Conservation (phyloP, 139 green algal species). For the Chlorella sp. region DNA sequence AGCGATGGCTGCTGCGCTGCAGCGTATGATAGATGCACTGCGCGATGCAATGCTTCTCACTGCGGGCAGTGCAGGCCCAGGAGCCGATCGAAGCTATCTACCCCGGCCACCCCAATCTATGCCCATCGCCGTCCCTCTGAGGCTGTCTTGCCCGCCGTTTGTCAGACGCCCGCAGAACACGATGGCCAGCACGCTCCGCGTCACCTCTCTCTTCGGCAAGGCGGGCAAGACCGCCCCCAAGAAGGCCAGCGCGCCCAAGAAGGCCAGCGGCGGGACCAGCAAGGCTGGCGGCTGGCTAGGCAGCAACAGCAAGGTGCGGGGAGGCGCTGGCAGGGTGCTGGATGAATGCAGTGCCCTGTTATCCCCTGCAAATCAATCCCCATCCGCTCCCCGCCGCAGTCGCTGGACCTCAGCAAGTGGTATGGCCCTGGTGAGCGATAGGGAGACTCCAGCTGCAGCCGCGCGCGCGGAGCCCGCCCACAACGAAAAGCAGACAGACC, state of each 20-base stretch:
- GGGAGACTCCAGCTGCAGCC: not conserved
- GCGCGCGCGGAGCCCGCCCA: not conserved
- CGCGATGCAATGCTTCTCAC: too few species aligned
- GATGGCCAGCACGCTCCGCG: not conserved
- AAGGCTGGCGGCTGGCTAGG: conserved; percentile 69
- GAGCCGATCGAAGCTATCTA: too few species aligned
- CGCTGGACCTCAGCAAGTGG: too few species aligned
- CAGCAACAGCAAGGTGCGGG: conserved; percentile 81
- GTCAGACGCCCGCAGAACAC: too few species aligned
- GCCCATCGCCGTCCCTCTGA: too few species aligned
- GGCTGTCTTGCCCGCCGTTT: too few species aligned
- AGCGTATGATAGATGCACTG: too few species aligned
- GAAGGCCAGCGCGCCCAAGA: conserved; percentile 25
- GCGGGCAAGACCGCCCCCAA: not conserved
- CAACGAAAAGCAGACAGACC: not conserved
- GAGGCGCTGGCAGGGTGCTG: conserved; percentile 20
- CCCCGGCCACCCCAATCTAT: too few species aligned
- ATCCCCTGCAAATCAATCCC: too few species aligned
- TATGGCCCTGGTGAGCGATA: not conserved
- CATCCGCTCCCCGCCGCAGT: too few species aligned
- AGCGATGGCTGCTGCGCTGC: too few species aligned
- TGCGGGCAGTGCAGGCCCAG: too few species aligned
- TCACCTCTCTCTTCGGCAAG: conserved; percentile 16
- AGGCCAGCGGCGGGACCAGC: not conserved
- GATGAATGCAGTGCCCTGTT: conserved; percentile 11